A percentile compares a stretch with the other conserved stretches of the same genome.
These are phyloP conservation scores for Fusarium sp. DNA, from an alignment of 2,329 filamentous ascomycete species.

Conservation along the genomic window DNA sequence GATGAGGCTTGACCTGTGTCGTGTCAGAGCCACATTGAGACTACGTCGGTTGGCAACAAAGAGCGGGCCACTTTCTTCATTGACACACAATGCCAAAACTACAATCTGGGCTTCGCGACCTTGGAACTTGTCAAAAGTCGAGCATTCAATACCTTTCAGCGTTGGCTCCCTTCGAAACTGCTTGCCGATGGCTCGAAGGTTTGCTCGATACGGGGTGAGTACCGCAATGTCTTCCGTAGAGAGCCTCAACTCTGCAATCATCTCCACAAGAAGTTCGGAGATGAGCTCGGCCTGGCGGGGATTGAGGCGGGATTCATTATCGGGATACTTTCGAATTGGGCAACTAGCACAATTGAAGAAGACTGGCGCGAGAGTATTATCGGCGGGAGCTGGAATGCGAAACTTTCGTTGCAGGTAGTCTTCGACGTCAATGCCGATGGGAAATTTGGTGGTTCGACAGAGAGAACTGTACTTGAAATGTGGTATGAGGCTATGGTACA, in stretches of 20 bases:
- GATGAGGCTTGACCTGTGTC: constrained; percentile 2
- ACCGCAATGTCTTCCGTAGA: not conserved
- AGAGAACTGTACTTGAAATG: not conserved
- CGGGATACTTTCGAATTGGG: not conserved
- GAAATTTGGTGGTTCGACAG: not conserved
- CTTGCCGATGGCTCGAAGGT: not conserved
- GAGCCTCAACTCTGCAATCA: not conserved
- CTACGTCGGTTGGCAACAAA: accelerated
- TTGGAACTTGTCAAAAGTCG: not conserved
- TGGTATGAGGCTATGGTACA: not conserved
- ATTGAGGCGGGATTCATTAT: not conserved
- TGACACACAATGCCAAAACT: not conserved
- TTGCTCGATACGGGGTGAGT: not conserved
- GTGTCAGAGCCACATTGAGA: constrained; percentile 6
- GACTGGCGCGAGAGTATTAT: not conserved
- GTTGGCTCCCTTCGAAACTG: not conserved
- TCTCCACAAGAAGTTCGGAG: not conserved
- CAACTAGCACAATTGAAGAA: not conserved
- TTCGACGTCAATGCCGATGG: not conserved
- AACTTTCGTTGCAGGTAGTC: not conserved
- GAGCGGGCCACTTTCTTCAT: accelerated
- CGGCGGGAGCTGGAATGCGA: accelerated
- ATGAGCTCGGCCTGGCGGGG: not conserved
- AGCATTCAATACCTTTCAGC: accelerated
- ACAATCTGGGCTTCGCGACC: constrained; percentile 1